Conservation (phyloP, 345 rosid genomes). For the Brassica carinata region DNA sequence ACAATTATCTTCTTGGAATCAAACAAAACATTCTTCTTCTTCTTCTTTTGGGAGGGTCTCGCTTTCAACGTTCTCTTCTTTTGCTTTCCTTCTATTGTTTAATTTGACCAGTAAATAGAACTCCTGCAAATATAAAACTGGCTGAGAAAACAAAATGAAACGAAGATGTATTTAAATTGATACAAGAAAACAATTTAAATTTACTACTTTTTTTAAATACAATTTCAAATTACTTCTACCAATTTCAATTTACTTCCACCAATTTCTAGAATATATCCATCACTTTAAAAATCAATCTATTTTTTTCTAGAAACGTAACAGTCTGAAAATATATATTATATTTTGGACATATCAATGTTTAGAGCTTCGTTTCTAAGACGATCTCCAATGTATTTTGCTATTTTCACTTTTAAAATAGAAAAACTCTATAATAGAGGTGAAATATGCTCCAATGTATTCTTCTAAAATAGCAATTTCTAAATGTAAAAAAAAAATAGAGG, state of each 20-base stretch:
- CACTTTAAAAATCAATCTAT: background rate
- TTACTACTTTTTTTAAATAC: background rate
- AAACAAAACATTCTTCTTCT: constrained; percentile 26
- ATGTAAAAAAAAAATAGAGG: too few relatives aligned
- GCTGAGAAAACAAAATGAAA: background rate
- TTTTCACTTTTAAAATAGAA: too few relatives aligned
- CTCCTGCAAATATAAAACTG: background rate
- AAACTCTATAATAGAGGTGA: too few relatives aligned
- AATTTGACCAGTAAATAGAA: background rate
- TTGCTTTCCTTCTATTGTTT: constrained; percentile 8
- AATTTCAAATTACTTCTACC: background rate
- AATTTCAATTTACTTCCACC: background rate
- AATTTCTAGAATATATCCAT: background rate
- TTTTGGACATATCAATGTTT: too few relatives aligned
- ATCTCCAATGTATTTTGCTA: too few relatives aligned
- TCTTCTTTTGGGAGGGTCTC: background rate
- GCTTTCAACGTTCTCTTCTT: constrained; percentile 25
- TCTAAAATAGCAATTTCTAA: too few relatives aligned
- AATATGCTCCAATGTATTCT: too few relatives aligned
- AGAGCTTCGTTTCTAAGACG: too few relatives aligned
- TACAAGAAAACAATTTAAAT: background rate
- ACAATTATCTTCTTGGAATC: constrained; percentile 8
- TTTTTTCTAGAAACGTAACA: too few relatives aligned
- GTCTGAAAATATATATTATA: too few relatives aligned
- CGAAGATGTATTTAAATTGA: background rate